phyloP scores from a whole-genome alignment of 305 asterid species.

The Fraxinus dipetala region DNA sequence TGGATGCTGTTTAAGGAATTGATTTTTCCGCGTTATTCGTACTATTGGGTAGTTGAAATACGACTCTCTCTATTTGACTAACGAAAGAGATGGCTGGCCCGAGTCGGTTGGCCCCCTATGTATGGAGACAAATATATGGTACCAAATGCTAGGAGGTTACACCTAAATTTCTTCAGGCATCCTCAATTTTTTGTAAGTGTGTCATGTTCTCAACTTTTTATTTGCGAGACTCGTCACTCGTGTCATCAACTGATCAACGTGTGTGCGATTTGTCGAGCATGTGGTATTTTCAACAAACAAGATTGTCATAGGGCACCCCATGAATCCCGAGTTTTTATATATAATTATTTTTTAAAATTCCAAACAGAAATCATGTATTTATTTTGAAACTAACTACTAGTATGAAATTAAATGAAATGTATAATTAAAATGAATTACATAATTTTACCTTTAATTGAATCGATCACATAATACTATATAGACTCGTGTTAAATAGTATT shows the following conservation, averaged over 20 bases:
- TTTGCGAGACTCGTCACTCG: too few relatives aligned
- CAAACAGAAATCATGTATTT: too few relatives aligned
- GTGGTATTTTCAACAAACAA: neutral
- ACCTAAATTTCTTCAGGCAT: neutral
- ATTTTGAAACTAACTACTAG: too few relatives aligned
- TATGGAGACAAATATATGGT: neutral
- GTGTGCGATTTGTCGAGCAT: neutral
- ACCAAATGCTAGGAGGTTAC: neutral
- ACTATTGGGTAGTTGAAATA: constrained; percentile 23
- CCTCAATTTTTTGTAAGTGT: neutral
- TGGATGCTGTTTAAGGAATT: neutral
- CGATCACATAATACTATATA: too few relatives aligned
- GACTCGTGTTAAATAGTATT: too few relatives aligned
- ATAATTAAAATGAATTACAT: too few relatives aligned
- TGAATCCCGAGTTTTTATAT: too few relatives aligned
- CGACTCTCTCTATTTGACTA: constrained; percentile 2
- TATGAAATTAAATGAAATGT: too few relatives aligned
- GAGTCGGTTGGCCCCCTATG: neutral
- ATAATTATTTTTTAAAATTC: too few relatives aligned
- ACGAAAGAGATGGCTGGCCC: constrained; percentile 3
- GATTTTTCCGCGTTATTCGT: constrained; percentile 7
- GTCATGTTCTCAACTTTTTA: too few relatives aligned
- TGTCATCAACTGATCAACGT: neutral
- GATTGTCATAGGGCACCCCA: neutral
- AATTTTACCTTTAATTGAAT: too few relatives aligned